Base-by-base conservation (phyloP, 176 grass and related monocot species). In the Ensete glaucum region DNA sequence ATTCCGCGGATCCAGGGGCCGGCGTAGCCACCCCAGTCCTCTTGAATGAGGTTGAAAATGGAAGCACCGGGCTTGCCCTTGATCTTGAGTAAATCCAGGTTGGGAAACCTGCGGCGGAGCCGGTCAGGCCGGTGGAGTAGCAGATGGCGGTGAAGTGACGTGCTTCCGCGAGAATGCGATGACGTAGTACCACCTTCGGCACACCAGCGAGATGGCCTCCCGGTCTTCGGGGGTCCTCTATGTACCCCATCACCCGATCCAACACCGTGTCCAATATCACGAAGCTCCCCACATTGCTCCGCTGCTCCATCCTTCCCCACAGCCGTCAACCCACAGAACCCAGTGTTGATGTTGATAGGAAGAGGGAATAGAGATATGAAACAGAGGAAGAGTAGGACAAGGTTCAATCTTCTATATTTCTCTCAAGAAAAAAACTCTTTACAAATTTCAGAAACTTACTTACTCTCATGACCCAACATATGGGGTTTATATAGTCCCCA, bases 41-140 rank as follows among this genome's bases (percentile, higher is more conserved):
- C 83, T 23, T 86, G 78, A 80, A 98, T 93, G 77, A 98, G 88
- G 80, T 98, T 91, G 82, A 91, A 98, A 88, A 98, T 98, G 78
- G 94, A 78, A 17, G 94, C 94, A 13, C 90, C 82, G 34, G 90
- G 90, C 83, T 98, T 93, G 56, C 86, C 83, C 55, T 98, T 93
- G 80, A 98, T 80, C 82, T 98, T 91, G 27, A 98, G 84, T 54
- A 88, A 93, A 78, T 93, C 84, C 49, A 98, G 90, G 78, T 80
- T 82, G 53, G 90, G 90, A 73, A 98, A 98, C 11, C 90, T 86
- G 15, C 77, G 64, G 75, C 81, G 76, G n/a, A 98, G 86, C 14
- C 82, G 85, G 20, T 77, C 85, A 13, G 88, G 49, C 74, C 87
- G 22, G 94, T 85, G 78, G 94, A 88, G 84, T 98, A 98, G 17